Conservation (phyloP, 345 rosid species). For the Euphorbia pulcherrima region DNA sequence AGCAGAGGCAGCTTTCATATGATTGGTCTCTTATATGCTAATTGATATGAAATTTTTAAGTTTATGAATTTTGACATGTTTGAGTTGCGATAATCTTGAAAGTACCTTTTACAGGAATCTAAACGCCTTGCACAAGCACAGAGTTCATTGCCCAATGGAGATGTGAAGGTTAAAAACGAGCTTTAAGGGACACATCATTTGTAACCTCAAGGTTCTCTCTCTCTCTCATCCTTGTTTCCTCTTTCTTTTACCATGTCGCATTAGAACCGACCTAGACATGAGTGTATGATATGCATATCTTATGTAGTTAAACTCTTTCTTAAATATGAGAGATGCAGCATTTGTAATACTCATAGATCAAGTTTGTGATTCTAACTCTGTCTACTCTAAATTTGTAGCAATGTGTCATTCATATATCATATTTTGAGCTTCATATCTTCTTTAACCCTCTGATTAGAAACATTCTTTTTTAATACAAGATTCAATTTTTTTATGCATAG, state of each 20-base stretch:
- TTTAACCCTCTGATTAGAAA: too few relatives aligned
- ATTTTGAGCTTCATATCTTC: neutral
- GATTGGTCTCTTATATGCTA: neutral
- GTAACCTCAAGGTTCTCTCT: constrained; percentile 2
- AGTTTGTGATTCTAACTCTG: neutral
- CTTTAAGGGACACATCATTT: constrained; percentile 19
- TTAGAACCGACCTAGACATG: neutral
- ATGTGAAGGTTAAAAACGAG: constrained; percentile 68
- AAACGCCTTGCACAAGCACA: constrained; percentile 74
- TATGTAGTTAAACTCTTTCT: neutral
- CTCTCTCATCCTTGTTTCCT: neutral
- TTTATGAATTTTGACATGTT: neutral
- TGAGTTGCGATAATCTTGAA: constrained; percentile 2
- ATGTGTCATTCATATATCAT: neutral
- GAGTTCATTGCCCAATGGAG: constrained; percentile 77
- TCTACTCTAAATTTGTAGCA: neutral
- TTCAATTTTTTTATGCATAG: too few relatives aligned
- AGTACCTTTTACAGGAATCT: constrained; percentile 48
- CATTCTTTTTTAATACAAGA: too few relatives aligned
- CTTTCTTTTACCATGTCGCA: neutral
- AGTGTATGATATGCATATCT: neutral
- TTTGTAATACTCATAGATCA: neutral
- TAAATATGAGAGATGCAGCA: neutral
- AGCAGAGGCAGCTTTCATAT: neutral
- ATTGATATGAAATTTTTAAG: neutral